Conservation (phyloP, 495 filamentous ascomycete species). For the Penicillium pancosmium region DNA sequence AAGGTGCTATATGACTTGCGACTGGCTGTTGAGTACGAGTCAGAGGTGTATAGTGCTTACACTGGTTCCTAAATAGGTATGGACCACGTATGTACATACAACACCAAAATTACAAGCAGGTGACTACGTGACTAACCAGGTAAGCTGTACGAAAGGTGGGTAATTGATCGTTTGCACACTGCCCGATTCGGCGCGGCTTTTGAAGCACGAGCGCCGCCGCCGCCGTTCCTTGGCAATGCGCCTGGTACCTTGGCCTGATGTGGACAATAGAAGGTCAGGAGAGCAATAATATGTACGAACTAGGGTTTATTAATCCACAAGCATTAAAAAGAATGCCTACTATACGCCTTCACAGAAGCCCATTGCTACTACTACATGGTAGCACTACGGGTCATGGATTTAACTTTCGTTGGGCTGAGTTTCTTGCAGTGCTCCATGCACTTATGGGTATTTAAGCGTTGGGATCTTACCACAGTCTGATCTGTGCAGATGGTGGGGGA, state of each 20-base stretch:
- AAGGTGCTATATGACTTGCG: not conserved
- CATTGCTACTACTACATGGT: not conserved
- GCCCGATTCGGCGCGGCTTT: not conserved
- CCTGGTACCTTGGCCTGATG: not conserved
- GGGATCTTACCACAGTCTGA: constrained; percentile 7
- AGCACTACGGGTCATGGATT: not conserved
- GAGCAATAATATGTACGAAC: not conserved
- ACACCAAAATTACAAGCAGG: not conserved
- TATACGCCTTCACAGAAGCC: not conserved
- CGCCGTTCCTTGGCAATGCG: not conserved
- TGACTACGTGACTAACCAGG: not conserved
- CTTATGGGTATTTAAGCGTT: not conserved
- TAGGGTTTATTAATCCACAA: not conserved
- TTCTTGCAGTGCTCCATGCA: not conserved
- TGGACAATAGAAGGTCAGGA: not conserved
- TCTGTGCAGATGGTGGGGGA: constrained; percentile 12
- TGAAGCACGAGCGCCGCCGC: not conserved
- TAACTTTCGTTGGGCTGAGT: not conserved
- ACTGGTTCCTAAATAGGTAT: not conserved
- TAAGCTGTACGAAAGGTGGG: not conserved
- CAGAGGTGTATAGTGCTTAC: constrained; percentile 5
- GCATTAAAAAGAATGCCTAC: not conserved
- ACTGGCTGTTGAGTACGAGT: not conserved
- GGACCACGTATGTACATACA: not conserved
- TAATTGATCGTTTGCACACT: not conserved